Evolutionary conservation across 768 basidiomycete genomes (phyloP), one percentile per base, ranked within the genome.

Genomic region (Pisolithus tinctorius): DNA sequence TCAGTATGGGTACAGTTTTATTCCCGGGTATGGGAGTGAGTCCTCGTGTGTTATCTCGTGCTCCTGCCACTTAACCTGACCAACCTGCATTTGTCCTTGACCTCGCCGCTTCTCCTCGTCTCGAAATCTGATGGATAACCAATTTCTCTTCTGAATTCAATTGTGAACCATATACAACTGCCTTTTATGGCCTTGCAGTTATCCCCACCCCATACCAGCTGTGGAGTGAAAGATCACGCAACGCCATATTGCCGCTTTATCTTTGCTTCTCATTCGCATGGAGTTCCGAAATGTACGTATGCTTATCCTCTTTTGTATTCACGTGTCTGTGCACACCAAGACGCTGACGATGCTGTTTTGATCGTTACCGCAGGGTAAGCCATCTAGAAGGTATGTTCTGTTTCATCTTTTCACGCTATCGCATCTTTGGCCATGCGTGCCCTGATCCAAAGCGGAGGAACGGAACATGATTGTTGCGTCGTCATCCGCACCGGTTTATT

Each of bases 231-330:
- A 25, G 58, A 1, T 69, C 80, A 14, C 71, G 65, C 59, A 58
- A 56, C 9, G 77, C 79, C 3, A 78, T 87, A 41, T 74, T 90
- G 45, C 89, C 90, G 0, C 67, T 91, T 14, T 77, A 75, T 54
- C 66, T 93, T 2, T 56, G 76, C 23, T 82, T 86, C 52, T 75
- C 88, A 0, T 29, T 88, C 6, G 79, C 72, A 1, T 93, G 88
- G 89, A 72, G 73, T 55, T 64, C 89, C 23, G 89, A 92, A 68
- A 81, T 88, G 88, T 89, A 66, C 55, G 83, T 56, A 2, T 44
- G 13, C 16, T 14, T 44, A 11, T 26, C 14, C 10, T 14, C 4
- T 13, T 8, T 20, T 43, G 25, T 14, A 16, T 50, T 27, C 31
- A 34, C 38, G 7, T 38, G 10, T 27, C 10, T 23, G 10, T 20